These are phyloP conservation scores for Corymbia citriodora DNA, from an alignment of 441 rosid species.

Conservation along the genomic window DNA sequence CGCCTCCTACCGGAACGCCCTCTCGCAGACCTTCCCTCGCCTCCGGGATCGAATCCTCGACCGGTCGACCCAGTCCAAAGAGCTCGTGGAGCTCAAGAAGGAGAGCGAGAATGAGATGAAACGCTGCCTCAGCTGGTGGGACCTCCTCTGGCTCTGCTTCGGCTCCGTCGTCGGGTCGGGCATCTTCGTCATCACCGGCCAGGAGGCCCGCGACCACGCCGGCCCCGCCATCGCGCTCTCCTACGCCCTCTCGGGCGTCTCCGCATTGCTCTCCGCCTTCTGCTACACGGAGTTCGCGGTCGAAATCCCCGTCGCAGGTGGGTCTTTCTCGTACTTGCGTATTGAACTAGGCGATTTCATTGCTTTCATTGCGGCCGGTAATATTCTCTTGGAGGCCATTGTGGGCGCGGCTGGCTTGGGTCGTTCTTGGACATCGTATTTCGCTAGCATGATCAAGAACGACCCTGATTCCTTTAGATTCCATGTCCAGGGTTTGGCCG, in stretches of 20 bases:
- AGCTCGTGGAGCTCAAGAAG: conserved; percentile 49
- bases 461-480: conserved; percentile 53
- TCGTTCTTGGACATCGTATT: conserved; percentile 84
- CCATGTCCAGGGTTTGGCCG: conserved; percentile 37
- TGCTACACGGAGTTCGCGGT: conserved; percentile 85
- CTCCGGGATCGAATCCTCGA: conserved; percentile 66
- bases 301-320: conserved; percentile 86
- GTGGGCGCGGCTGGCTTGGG: conserved; percentile 90
- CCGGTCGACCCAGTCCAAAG: conserved; percentile 67
- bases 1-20: conserved; percentile 47
- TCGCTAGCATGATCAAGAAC: conserved; percentile 61
- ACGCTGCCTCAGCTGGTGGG: conserved; percentile 95
- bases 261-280: conserved; percentile 73
- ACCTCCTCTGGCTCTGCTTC: conserved; percentile 79
- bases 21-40: conserved; percentile 65
- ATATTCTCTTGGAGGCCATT: conserved; percentile 72
- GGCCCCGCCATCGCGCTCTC: conserved; percentile 84
- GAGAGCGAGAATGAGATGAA: conserved; percentile 68
- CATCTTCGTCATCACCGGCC: conserved; percentile 85
- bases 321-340: conserved; percentile 74
- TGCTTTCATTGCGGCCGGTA: conserved; percentile 84
- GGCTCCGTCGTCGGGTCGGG: conserved; percentile 97
- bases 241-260: conserved; percentile 66
- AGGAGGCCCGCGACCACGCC: conserved; percentile 56
- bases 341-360: conserved; percentile 79